Conservation (phyloP, 495 filamentous ascomycete species). For the Daldinia bambusicola region DNA sequence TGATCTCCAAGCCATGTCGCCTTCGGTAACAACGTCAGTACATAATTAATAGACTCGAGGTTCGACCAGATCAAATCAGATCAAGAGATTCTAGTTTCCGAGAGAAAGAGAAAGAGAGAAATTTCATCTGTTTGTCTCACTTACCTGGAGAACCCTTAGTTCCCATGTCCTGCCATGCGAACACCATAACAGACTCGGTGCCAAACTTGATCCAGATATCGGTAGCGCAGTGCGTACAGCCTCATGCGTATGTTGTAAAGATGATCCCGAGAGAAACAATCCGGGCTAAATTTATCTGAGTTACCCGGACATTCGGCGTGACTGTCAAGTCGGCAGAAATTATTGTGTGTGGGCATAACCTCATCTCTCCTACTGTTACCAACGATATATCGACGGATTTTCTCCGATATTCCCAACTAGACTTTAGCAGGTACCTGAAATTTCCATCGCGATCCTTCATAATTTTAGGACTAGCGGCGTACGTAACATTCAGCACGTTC, state of each 20-base stretch:
- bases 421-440: constrained; percentile 12
- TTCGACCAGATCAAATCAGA: background rate
- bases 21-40: background rate
- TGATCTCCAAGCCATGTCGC: background rate
- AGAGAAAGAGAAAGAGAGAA: too few relatives aligned
- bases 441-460: background rate
- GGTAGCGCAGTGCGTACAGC: constrained; percentile 22
- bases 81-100: background rate
- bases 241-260: background rate
- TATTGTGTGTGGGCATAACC: constrained; percentile 24
- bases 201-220: constrained; percentile 5
- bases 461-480: constrained; percentile 14
- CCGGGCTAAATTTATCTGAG: background rate
- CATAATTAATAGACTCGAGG: too few relatives aligned
- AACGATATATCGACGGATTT: background rate
- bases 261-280: too few relatives aligned
- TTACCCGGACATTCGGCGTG: background rate
- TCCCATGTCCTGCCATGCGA: constrained; percentile 29
- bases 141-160: constrained; percentile 25
- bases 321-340: background rate
- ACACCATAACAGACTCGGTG: background rate
- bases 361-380: constrained; percentile 13
- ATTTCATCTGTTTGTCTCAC: background rate
- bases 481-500: background rate
- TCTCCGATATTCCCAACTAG: constrained; percentile 1